A percentile compares a stretch with the other conserved stretches of the same genome.
Conservation (phyloP, 2,329 filamentous ascomycete genomes). For the Macrophomina tecta region DNA sequence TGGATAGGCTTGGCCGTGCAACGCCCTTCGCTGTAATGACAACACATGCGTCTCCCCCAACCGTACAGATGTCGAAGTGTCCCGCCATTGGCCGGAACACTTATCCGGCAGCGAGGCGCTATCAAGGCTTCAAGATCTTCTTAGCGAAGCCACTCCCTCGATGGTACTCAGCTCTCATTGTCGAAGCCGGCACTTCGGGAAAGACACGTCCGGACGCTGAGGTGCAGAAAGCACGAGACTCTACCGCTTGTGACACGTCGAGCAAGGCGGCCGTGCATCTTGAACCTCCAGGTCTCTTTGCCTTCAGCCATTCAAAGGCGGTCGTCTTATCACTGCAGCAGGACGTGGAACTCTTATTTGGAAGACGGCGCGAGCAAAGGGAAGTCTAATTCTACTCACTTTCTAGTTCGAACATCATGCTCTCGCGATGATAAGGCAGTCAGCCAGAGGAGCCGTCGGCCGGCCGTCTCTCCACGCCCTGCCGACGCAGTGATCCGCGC, state of each 20-base stretch:
- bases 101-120: too few species aligned
- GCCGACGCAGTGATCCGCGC: too few species aligned
- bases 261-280: background rate
- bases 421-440: too few species aligned
- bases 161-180: too few species aligned
- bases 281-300: background rate
- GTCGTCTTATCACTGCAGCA: background rate
- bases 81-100: too few species aligned
- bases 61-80: too few species aligned
- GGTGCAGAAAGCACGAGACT: background rate
- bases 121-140: too few species aligned
- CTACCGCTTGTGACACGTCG: conserved; percentile 7
- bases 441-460: too few species aligned
- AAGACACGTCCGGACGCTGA: background rate
- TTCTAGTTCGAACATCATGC: background rate
- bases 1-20: background rate
- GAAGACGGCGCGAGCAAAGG: background rate
- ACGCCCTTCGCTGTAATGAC: background rate
- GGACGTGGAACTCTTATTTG: background rate
- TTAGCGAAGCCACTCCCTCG: too few species aligned
- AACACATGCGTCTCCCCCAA: background rate
- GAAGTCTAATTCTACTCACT: conserved; percentile 3
- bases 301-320: background rate
- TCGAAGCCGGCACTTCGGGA: too few species aligned
- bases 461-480: too few species aligned